Base-by-base conservation (phyloP, 2,329 filamentous ascomycete species). In the Neonectria magnoliae region DNA sequence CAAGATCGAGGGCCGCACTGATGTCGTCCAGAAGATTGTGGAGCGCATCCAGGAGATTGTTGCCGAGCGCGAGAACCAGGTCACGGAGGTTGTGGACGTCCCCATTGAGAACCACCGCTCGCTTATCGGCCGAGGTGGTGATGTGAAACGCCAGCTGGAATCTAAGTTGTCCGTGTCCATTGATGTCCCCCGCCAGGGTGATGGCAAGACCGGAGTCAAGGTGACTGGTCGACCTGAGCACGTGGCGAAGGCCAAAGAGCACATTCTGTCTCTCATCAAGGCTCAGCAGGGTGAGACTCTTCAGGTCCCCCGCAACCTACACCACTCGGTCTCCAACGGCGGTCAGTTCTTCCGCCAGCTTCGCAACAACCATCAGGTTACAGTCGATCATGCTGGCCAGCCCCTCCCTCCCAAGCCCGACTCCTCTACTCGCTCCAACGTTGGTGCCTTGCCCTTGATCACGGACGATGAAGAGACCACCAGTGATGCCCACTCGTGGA, bases 321-420 rank as follows among this genome's bases (percentile, higher is more conserved):
- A 99, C 82, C 93, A 98, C 77, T 82, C 86, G 64, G 87, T 99
- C 71, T 88, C 93, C 57, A 95, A 97, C 77, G 94, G 95, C 69
- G 96, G 95, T 1, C 91, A 94, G 72, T 92, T 98, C 82, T 98
- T 98, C 91, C 93, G 95, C 70, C 91, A 90, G 73, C 89, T 99
- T 45, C 90, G 92, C 69, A 94, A 90, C 79, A 92, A 98, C 75
- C 87, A 93, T 80, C 91, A 93, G 71, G 93, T 99, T 70, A 96
- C 91, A 1, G 92, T 99, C 57, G 94, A 98, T 78, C 96, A 98
- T 77, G 92, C 89, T 60, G 94, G 94, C 48, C 89, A 96, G 65
- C 83, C 91, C 61, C 83, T 92, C 4, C 96, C 96, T 6, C 78
- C 89, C 42, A 94, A 91, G 81, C 87, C 91, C 29, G 80, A 87